Base-by-base conservation (phyloP, 768 basidiomycete species). In the Kwoniella bestiolae region DNA sequence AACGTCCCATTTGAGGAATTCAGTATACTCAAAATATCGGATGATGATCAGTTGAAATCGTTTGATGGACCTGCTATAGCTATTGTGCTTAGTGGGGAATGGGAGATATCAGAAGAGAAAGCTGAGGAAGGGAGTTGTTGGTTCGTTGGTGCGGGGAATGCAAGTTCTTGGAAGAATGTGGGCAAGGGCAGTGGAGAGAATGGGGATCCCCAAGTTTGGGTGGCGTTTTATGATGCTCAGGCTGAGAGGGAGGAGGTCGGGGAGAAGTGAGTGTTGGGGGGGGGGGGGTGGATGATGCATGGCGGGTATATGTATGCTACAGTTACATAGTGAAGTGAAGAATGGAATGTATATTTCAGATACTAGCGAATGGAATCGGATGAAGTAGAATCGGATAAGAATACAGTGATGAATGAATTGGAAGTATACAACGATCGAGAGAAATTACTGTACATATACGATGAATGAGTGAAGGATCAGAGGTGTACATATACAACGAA, bases 1-100 rank as follows among this genome's bases (percentile, higher is more conserved):
- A 44, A 65, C 31, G 66, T 68, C n/a, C 77, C 77, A 25, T 72
- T 75, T 46, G 77, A 78, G 34, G 77, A 78, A 57, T 78, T 78
- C 41, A 69, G 69, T 1, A 70, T 78, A 18, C 60, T 75, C 38
- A 68, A 66, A 49, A 69, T 75, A 47, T 45, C 47, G 3, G 66
- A 66, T 1, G 50, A 71, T 23, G 68, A 70, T 28, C 52, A 25
- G 21, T 64, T 78, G 23, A 58, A 68, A 25, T 44, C 70, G 1
- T 64, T 78, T 7, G 58, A 67, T 31, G 77, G 77, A 46, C 74
- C 72, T 3, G 69, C 63, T 3, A 67, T 78, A n/a, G 69, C 65
- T 7, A 71, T 78, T 51, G 58, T 76, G 29, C 62, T 64, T 12
- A 56, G 57, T 21, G 68, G 65, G 1, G 45, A 63, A 11, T 47